These are phyloP conservation scores for Metschnikowia cerradonensis DNA, from an alignment of 805 yeast species.

Conservation along the genomic window DNA sequence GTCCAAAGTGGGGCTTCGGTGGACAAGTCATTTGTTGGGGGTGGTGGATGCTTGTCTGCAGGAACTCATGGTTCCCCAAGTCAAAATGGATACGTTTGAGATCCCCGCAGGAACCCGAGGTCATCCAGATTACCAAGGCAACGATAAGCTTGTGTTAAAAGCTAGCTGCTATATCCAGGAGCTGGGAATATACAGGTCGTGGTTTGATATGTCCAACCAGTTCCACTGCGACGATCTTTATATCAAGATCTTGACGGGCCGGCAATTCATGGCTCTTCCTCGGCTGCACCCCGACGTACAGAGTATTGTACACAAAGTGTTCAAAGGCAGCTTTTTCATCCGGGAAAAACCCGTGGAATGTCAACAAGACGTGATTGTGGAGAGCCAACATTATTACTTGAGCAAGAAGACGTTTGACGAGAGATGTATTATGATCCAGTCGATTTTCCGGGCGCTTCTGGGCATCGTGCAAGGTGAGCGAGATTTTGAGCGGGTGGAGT, in stretches of 20 bases:
- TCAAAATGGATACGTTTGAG: slow-evolving; percentile 17
- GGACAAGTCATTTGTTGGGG: slow-evolving; percentile 14
- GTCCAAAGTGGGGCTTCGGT: slow-evolving; percentile 17
- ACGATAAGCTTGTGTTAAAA: slow-evolving; percentile 6
- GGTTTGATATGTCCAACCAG: slow-evolving; percentile 18
- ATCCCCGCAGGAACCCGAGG: slow-evolving; percentile 25
- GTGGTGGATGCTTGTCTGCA: slow-evolving; percentile 16
- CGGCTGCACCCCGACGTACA: slow-evolving; percentile 26
- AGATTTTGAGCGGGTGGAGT: slow-evolving; percentile 28
- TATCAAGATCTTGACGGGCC: slow-evolving; percentile 12
- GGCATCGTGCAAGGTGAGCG: slow-evolving; percentile 21
- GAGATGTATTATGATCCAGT: slow-evolving; percentile 33
- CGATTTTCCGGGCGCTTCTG: slow-evolving; percentile 22
- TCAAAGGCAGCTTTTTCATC: slow-evolving; percentile 24
- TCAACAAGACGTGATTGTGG: slow-evolving; percentile 19
- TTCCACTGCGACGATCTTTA: slow-evolving; percentile 11
- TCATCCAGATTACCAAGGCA: slow-evolving; percentile 26
- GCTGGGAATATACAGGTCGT: slow-evolving; percentile 8
- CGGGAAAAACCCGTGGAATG: slow-evolving; percentile 12
- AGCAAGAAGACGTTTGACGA: slow-evolving; percentile 23
- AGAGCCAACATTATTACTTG: slow-evolving; percentile 26
- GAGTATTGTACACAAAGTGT: slow-evolving; percentile 20
- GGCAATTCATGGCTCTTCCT: slow-evolving; percentile 13
- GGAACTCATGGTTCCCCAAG: slow-evolving; percentile 25
- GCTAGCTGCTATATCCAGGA: slow-evolving; percentile 10